phyloP scores from a whole-genome alignment of 305 asterid genomes.

The Rubia balearica region DNA sequence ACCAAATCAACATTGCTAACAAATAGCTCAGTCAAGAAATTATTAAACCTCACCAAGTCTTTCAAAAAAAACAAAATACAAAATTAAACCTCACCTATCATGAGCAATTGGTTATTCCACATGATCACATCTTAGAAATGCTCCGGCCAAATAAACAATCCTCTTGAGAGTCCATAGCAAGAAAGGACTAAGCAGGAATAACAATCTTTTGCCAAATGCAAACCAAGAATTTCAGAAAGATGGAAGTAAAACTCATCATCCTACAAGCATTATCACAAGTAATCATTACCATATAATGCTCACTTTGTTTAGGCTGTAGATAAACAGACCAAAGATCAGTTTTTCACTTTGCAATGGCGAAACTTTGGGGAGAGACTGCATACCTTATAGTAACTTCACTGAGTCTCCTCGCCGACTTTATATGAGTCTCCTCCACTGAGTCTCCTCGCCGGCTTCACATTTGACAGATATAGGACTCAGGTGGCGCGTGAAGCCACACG shows the following conservation, averaged over 20 bases:
- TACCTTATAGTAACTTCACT: conserved; percentile 90
- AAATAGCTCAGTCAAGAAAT: too few species aligned
- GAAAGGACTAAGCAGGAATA: not conserved
- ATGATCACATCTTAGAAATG: not conserved
- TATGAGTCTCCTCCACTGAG: conserved; percentile 70
- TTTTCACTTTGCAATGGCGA: too few species aligned
- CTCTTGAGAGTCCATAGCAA: not conserved
- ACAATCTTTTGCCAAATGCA: not conserved
- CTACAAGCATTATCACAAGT: not conserved
- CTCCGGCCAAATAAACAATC: not conserved
- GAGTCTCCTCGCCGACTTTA: conserved; percentile 56
- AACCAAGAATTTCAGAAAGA: not conserved
- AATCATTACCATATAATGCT: not conserved
- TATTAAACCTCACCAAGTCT: too few species aligned
- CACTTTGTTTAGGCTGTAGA: not conserved
- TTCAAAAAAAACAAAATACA: too few species aligned
- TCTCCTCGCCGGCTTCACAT: conserved; percentile 76
- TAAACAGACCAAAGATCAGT: not conserved
- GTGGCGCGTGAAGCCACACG: too few species aligned
- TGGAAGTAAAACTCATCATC: not conserved
- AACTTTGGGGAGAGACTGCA: not conserved
- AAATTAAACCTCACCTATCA: too few species aligned
- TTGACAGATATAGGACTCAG: conserved; percentile 60
- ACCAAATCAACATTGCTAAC: too few species aligned
- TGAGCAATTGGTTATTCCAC: too few species aligned